phyloP scores from a whole-genome alignment of 2,329 filamentous ascomycete genomes.

The Microcyclosporella mali region DNA sequence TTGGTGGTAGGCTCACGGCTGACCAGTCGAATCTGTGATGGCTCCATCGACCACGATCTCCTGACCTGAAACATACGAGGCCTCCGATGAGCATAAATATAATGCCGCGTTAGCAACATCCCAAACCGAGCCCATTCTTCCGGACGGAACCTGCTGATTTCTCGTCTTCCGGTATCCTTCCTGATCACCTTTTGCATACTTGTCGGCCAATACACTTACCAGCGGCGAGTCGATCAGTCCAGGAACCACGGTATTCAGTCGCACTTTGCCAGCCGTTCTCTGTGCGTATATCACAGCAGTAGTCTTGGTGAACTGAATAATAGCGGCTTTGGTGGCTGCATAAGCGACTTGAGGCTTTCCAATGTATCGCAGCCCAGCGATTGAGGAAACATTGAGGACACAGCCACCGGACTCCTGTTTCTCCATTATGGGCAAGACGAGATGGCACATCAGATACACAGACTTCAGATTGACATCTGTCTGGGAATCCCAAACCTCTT shows the following conservation, averaged over 20 bases:
- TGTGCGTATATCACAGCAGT: slow-evolving; percentile 58
- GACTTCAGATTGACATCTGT: slow-evolving; percentile 52
- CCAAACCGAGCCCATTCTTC: slow-evolving; percentile 53
- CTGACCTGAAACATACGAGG: slow-evolving; percentile 55
- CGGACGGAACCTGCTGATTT: slow-evolving; percentile 53
- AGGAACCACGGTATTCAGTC: slow-evolving; percentile 52
- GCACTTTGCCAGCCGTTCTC: slow-evolving; percentile 35
- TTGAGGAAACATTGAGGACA: slow-evolving; percentile 36
- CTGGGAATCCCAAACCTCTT: slow-evolving; percentile 49
- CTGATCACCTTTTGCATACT: slow-evolving; percentile 42
- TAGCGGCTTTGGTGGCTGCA: slow-evolving; percentile 68
- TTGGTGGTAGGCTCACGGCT: slow-evolving; percentile 4
- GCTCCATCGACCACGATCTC: slow-evolving; percentile 37
- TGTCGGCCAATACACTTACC: slow-evolving; percentile 40
- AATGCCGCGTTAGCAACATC: slow-evolving; percentile 54
- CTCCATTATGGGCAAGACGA: slow-evolving; percentile 51
- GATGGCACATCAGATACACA: slow-evolving; percentile 49
- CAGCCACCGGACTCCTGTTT: slow-evolving; percentile 38
- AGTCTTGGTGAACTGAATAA: slow-evolving; percentile 70
- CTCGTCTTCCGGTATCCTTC: slow-evolving; percentile 48
- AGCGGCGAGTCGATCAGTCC: slow-evolving; percentile 54
- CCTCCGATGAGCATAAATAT: slow-evolving; percentile 54
- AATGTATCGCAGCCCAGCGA: slow-evolving; percentile 50
- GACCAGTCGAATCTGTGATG: slow-evolving; percentile 17
- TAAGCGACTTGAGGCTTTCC: slow-evolving; percentile 51